Evolutionary conservation across 306 rosid species (phyloP), one percentile per base, ranked within the genome.

Genomic region (Prunus salicina): DNA sequence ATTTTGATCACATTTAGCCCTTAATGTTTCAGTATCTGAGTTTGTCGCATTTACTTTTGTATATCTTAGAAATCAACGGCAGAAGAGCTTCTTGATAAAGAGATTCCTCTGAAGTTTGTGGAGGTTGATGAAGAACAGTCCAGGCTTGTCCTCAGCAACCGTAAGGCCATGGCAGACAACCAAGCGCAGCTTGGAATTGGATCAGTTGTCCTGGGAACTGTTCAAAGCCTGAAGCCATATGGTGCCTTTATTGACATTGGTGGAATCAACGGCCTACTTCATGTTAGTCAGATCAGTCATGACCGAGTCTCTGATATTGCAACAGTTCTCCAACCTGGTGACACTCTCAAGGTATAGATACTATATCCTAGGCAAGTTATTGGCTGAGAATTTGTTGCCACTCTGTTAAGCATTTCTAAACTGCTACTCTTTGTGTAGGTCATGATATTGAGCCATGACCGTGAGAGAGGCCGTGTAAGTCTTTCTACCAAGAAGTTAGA

Each of bases 211-310:
- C 77, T 83, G n/a, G 99, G 99, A 72, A 80, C 87, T 18, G 99
- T 95, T 76, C 96, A 95, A 84, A 95, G 96, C 72, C 84, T 95
- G 75, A 95, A 95, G 81, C 99, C 99, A 41, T 95, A 92, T 66
- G 99, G 97, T 80, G 98, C 97, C 82, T 95, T 95, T 70, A 76
- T 95, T 61, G 98, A 95, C 78, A 95, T 95, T 83, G 98, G 98
- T 73, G 98, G 98, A 76, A 89, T 94, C 80, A 94, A 89, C 64
- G 98, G 98, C 77, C 97, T 95, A 80, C 98, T 95, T 84, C 98
- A 95, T 53, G 97, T 95, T 74, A 95, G 98, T 88, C 98, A 95
- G 86, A 95, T 95, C 82, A 95, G 98, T 82, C 97, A 95, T 74
- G 97, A 95, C 72, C 91, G 97, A 16, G 91, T 95, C 77, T 78